phyloP scores from a whole-genome alignment of 306 rosid genomes.

The Vigna mungo region DNA sequence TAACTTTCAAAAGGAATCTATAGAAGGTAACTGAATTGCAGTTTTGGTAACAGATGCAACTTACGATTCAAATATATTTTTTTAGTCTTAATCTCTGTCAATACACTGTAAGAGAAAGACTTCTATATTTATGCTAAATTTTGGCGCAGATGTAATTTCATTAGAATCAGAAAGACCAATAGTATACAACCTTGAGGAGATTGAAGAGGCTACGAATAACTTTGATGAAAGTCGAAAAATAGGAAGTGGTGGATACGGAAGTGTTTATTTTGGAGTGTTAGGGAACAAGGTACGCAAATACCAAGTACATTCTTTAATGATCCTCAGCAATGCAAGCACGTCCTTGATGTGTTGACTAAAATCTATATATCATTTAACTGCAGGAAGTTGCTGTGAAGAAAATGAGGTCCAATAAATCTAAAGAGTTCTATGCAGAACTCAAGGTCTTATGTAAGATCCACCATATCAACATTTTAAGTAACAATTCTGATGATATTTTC shows the following conservation, averaged over 20 bases:
- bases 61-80: constrained; percentile 11
- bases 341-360: not conserved
- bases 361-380: constrained; percentile 41
- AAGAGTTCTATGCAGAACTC: constrained; percentile 82
- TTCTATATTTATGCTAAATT: not conserved
- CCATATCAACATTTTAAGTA: constrained; percentile 62
- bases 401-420: constrained; percentile 72
- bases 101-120: not conserved
- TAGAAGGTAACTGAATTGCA: constrained; percentile 51
- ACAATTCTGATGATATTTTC: constrained; percentile 3
- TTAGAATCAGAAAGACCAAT: constrained; percentile 66
- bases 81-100: not conserved
- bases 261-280: constrained; percentile 65
- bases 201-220: constrained; percentile 66
- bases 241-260: constrained; percentile 80
- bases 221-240: constrained; percentile 60
- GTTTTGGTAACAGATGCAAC: not conserved
- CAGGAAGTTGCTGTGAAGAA: constrained; percentile 83
- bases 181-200: constrained; percentile 57
- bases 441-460: constrained; percentile 71
- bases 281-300: constrained; percentile 57
- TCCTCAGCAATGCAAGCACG: constrained; percentile 2
- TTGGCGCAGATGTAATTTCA: constrained; percentile 52
- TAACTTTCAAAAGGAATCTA: constrained; percentile 39
- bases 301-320: constrained; percentile 19